Conservation (phyloP, 2,329 filamentous ascomycete genomes). For the Pseudocercospora pini-densiflorae region DNA sequence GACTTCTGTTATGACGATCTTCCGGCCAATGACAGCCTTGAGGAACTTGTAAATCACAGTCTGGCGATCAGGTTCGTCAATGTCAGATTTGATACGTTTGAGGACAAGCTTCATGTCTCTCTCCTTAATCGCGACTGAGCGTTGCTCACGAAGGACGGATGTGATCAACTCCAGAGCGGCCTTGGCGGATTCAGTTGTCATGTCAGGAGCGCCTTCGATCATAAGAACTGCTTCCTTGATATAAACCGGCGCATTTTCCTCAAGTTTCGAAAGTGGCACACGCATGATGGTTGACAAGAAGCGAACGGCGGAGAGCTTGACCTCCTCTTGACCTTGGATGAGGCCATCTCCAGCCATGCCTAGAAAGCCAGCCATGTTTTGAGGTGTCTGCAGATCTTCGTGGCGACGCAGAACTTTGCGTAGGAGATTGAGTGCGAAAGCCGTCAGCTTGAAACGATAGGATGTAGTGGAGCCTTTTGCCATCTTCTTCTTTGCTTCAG, state of each 20-base stretch:
- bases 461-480: constrained; percentile 71
- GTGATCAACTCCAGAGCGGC: constrained; percentile 87
- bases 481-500: constrained; percentile 67
- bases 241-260: constrained; percentile 75
- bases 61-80: constrained; percentile 90
- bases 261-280: constrained; percentile 73
- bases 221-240: constrained; percentile 82
- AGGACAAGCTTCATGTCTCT: constrained; percentile 82
- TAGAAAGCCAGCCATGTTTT: constrained; percentile 83
- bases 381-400: constrained; percentile 75
- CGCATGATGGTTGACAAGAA: constrained; percentile 85
- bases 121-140: constrained; percentile 76
- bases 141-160: constrained; percentile 80
- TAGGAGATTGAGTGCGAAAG: constrained; percentile 86
- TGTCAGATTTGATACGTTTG: constrained; percentile 79
- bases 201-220: constrained; percentile 76
- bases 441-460: constrained; percentile 83
- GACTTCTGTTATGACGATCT: constrained; percentile 81
- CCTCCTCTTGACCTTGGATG: constrained; percentile 84
- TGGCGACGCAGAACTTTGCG: constrained; percentile 86
- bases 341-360: constrained; percentile 88
- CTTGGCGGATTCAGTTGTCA: constrained; percentile 82
- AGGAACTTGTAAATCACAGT: constrained; percentile 95
- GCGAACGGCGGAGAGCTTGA: constrained; percentile 85
- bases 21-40: constrained; percentile 81